Evolutionary conservation across 768 basidiomycete genomes (phyloP).

Genomic region (Trametes cinnabarina): DNA sequence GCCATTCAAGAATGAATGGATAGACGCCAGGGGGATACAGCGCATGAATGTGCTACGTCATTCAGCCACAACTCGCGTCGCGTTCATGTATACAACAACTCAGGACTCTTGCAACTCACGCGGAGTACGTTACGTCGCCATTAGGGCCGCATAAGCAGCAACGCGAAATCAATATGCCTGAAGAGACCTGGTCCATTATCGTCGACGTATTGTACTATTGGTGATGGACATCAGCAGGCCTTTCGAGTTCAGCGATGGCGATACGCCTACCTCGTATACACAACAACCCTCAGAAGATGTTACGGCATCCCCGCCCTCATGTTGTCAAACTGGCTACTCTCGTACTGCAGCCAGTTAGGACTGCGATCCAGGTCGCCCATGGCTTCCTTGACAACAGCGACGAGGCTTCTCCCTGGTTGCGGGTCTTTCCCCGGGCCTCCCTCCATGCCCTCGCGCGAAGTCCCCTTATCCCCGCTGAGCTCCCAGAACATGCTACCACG

Average conservation of each 20-base stretch:
- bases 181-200: not conserved
- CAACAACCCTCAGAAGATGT: not conserved
- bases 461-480: conserved; percentile 79
- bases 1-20: conserved; percentile 12
- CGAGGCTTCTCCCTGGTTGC: conserved; percentile 67
- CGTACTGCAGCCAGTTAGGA: conserved; percentile 82
- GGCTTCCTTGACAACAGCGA: conserved; percentile 70
- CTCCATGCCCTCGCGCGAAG: conserved; percentile 70
- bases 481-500: conserved; percentile 98
- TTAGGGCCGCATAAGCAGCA: too few species aligned
- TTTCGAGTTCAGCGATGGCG: not conserved
- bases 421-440: conserved; percentile 70
- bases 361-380: conserved; percentile 72
- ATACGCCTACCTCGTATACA: conserved; percentile 2
- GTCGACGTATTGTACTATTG: conserved; percentile 1
- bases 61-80: too few species aligned
- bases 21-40: too few species aligned
- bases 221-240: not conserved
- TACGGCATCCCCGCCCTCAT: conserved; percentile 64
- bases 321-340: conserved; percentile 76
- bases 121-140: too few species aligned
- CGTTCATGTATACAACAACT: too few species aligned
- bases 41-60: too few species aligned
- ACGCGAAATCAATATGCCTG: too few species aligned
- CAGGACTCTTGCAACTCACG: too few species aligned